Evolutionary conservation across 768 basidiomycete species (phyloP).

Genomic region (Candolleomyces efflorescens): DNA sequence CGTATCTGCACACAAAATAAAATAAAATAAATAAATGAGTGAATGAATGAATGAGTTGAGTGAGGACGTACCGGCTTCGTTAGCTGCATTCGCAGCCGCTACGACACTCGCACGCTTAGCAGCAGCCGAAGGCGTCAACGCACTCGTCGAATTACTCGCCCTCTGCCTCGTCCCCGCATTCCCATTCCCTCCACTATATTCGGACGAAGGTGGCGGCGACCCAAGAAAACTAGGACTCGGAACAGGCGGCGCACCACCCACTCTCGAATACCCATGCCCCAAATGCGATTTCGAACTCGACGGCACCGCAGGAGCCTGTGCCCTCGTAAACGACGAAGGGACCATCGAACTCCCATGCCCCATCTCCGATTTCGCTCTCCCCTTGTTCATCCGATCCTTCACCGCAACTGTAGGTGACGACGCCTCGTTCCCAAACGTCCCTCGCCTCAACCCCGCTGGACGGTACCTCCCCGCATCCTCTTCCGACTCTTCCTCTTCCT

Average conservation of each 20-base stretch:
- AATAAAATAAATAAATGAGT: neutral
- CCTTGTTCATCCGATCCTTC: constrained; percentile 14
- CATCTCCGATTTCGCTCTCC: constrained; percentile 35
- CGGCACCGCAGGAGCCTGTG: neutral
- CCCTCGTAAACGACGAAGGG: constrained; percentile 10
- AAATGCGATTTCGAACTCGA: constrained; percentile 21
- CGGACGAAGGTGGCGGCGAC: constrained; percentile 15
- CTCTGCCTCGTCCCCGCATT: constrained; percentile 28
- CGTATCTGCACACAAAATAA: constrained; percentile 5
- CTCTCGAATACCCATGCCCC: constrained; percentile 20
- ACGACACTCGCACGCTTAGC: constrained; percentile 46
- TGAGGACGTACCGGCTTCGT: constrained; percentile 24
- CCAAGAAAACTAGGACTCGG: neutral
- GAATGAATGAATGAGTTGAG: neutral
- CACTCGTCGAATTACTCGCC: constrained; percentile 58
- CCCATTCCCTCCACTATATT: constrained; percentile 23
- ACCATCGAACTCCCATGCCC: constrained; percentile 29
- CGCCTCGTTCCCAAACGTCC: no score
- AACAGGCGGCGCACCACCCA: neutral
- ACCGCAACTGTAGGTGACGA: no score
- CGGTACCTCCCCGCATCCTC: constrained; percentile 12
- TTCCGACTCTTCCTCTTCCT: constrained; percentile 9
- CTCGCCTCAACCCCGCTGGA: no score
- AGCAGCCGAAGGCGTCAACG: constrained; percentile 46
- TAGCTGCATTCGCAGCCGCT: constrained; percentile 26